These are phyloP conservation scores for Microsporum canis DNA, from an alignment of 2,329 filamentous ascomycete genomes.

Conservation along the genomic window DNA sequence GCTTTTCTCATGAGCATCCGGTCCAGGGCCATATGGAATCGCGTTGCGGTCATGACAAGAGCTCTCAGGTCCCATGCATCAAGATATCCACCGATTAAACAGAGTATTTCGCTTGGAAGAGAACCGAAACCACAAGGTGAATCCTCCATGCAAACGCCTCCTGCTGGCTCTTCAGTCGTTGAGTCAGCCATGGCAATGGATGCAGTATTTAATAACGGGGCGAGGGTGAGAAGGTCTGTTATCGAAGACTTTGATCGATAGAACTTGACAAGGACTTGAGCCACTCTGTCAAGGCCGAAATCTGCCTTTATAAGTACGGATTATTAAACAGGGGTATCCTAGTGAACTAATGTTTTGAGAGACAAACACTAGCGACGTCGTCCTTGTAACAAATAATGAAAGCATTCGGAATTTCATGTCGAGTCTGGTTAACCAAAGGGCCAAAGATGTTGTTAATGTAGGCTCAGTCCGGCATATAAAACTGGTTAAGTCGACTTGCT, in stretches of 20 bases:
- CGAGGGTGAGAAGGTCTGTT: background rate
- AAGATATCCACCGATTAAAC: background rate
- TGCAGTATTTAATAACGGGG: background rate
- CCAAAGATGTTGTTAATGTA: too few species aligned
- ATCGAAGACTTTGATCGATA: background rate
- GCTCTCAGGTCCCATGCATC: background rate
- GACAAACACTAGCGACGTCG: too few species aligned
- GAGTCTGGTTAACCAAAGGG: too few species aligned
- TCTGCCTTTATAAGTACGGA: too few species aligned
- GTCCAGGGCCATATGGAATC: background rate
- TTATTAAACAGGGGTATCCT: too few species aligned
- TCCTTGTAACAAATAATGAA: too few species aligned
- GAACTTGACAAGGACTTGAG: too few species aligned
- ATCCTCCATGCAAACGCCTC: background rate
- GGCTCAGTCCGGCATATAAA: too few species aligned
- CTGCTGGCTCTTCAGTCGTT: background rate
- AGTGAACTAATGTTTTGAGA: too few species aligned
- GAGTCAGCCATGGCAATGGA: background rate
- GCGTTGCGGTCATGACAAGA: slow-evolving; percentile 4
- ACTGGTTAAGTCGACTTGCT: too few species aligned
- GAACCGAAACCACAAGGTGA: background rate
- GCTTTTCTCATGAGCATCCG: background rate
- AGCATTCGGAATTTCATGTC: too few species aligned
- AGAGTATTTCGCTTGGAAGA: slow-evolving; percentile 1
- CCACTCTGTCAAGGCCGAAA: too few species aligned